These are phyloP conservation scores for Ceratobasidium sp. DNA, from an alignment of 1,284 basidiomycete species.

Conservation along the genomic window DNA sequence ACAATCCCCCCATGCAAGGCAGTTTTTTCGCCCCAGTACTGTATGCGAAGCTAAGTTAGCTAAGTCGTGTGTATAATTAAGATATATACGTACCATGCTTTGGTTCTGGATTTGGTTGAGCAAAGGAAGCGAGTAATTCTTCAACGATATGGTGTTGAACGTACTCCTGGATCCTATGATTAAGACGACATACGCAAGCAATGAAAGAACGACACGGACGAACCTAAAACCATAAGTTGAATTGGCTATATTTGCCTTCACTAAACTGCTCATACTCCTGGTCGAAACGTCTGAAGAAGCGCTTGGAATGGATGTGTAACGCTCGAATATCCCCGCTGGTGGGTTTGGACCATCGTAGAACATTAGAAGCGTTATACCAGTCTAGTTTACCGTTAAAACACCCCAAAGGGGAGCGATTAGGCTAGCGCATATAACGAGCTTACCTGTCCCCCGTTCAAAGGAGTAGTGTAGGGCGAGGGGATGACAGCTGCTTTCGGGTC, in stretches of 20 bases:
- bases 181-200: not conserved
- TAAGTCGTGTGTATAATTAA: conserved; percentile 31
- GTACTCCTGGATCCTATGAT: conserved; percentile 56
- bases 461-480: conserved; percentile 54
- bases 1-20: conserved; percentile 56
- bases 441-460: not conserved
- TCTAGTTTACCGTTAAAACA: conserved; percentile 52
- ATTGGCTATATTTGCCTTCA: conserved; percentile 60
- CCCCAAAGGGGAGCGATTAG: not conserved
- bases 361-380: conserved; percentile 57
- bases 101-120: conserved; percentile 66
- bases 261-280: conserved; percentile 60
- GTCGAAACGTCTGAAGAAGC: conserved; percentile 60
- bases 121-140: conserved; percentile 59
- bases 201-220: conserved; percentile 38
- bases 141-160: conserved; percentile 65
- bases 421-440: not conserved
- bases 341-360: conserved; percentile 68
- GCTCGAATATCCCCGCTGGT: conserved; percentile 65
- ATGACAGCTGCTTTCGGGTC: conserved; percentile 73
- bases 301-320: conserved; percentile 60
- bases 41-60: conserved; percentile 46
- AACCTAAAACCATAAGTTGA: conserved; percentile 61
- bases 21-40: conserved; percentile 59
- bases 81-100: conserved; percentile 58